phyloP scores from a whole-genome alignment of 2,329 filamentous ascomycete genomes.

The Canariomyces notabilis region DNA sequence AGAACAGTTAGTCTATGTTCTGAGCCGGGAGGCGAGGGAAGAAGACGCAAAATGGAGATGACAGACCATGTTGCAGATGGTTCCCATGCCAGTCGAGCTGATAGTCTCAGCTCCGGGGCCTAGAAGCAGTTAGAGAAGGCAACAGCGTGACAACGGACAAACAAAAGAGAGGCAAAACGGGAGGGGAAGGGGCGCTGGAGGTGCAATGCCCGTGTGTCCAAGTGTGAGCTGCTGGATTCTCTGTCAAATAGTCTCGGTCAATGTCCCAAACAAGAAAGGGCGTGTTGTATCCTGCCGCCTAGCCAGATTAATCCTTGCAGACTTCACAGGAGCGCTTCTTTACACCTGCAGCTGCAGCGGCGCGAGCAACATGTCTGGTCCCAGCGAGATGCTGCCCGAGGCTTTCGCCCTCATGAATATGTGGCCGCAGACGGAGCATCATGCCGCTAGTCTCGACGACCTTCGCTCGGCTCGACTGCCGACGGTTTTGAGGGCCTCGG shows the following conservation, averaged over 20 bases:
- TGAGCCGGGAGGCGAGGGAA: too few relatives aligned
- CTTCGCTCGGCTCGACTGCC: background rate
- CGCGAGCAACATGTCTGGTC: background rate
- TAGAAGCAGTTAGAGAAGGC: background rate
- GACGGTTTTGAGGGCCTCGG: background rate
- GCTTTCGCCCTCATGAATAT: background rate
- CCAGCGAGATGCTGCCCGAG: background rate
- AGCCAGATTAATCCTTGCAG: background rate
- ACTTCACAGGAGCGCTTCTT: background rate
- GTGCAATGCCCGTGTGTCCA: too few relatives aligned
- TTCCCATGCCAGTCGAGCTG: constrained; percentile 82
- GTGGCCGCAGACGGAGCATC: background rate
- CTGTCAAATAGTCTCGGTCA: too few relatives aligned
- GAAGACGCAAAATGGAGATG: too few relatives aligned
- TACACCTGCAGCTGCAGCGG: background rate
- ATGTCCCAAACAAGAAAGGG: too few relatives aligned
- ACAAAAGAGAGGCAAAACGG: background rate
- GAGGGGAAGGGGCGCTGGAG: too few relatives aligned
- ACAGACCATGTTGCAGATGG: constrained; percentile 71
- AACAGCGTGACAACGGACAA: background rate
- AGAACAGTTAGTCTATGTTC: too few relatives aligned
- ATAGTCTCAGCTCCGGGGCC: constrained; percentile 67
- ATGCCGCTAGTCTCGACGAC: background rate
- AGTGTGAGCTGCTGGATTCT: background rate
- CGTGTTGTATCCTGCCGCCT: background rate